Evolutionary conservation across 2,329 filamentous ascomycete species (phyloP), one percentile per base, ranked within the genome.

Genomic region (Fusarium sambucinum): DNA sequence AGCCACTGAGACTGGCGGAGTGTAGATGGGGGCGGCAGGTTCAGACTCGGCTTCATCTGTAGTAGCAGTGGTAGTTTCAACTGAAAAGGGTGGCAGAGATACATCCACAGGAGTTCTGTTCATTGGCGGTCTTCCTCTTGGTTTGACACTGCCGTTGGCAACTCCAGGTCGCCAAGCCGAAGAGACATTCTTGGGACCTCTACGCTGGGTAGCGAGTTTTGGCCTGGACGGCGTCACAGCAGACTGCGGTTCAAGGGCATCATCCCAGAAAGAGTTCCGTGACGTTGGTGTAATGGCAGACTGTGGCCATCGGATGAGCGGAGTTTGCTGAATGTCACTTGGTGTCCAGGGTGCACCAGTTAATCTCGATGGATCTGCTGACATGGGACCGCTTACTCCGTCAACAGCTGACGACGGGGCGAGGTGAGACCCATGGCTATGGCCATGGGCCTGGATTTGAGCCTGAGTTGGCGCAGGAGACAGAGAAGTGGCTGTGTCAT

Each of bases 151-250:
- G 2, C 87, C 81, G 14, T 88, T 83, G 38, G 85, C 83, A 17
- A 87, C 87, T 60, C 86, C 87, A 66, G 88, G 88, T 56, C 91
- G 89, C 94, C 94, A 97, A 1, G 94, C 94, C 12, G 94, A 97
- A 1, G 94, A 97, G 1, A 97, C 93, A 9, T 92, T 93, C 74
- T 88, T 88, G 1, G 93, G 92, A 0, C 94, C 94, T 76, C 96
- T 92, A 6, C 92, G 87, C 56, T 77, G 78, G 13, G 68, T 58
- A 5, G 74, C 53, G 19, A 83, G 78, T 60, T 86, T 84, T 4
- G 80, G 78, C 66, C 84, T 89, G 53, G 86, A 88, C 1, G 90
- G 89, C 6, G 90, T 92, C n/a, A 92, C 83, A 5, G 92, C 92
- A 1, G 93, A 94, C 48, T 85, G 89, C 12, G 92, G 91, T 66